These are phyloP conservation scores for Wickerhamomyces subpelliculosus DNA, from an alignment of 805 yeast genomes.

Conservation along the genomic window DNA sequence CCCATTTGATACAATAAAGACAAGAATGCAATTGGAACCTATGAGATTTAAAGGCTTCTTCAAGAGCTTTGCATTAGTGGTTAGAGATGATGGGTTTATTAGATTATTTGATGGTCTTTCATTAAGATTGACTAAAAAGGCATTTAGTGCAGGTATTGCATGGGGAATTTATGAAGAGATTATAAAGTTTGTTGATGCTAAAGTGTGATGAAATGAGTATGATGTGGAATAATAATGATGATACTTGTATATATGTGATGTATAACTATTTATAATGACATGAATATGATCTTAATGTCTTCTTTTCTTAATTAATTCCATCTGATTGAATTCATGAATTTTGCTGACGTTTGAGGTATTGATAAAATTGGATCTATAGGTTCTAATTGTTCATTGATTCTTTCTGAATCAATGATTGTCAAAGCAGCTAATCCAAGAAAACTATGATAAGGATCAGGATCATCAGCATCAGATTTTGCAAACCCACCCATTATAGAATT, in stretches of 20 bases:
- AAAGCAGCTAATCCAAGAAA: slow-evolving; percentile 54
- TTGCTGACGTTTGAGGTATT: not conserved
- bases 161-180: slow-evolving; percentile 97
- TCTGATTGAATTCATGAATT: not conserved
- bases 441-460: slow-evolving; percentile 68
- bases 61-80: slow-evolving; percentile 31
- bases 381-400: not conserved
- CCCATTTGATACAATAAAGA: slow-evolving; percentile 92
- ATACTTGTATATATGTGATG: not conserved
- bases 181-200: slow-evolving; percentile 29
- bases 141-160: slow-evolving; percentile 87
- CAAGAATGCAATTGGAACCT: slow-evolving; percentile 77
- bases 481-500: slow-evolving; percentile 69
- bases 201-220: not conserved
- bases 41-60: slow-evolving; percentile 32
- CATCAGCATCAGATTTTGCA: slow-evolving; percentile 53
- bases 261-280: not conserved
- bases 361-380: not conserved
- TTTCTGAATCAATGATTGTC: slow-evolving; percentile 5
- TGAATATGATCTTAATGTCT: not conserved
- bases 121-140: slow-evolving; percentile 77
- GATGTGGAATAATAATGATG: not conserved
- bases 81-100: slow-evolving; percentile 38
- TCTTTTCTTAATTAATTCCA: too few species aligned
- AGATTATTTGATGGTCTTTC: slow-evolving; percentile 80